These are phyloP conservation scores for Wickerhamomyces strasburgensis DNA, from an alignment of 805 yeast species.

Conservation along the genomic window DNA sequence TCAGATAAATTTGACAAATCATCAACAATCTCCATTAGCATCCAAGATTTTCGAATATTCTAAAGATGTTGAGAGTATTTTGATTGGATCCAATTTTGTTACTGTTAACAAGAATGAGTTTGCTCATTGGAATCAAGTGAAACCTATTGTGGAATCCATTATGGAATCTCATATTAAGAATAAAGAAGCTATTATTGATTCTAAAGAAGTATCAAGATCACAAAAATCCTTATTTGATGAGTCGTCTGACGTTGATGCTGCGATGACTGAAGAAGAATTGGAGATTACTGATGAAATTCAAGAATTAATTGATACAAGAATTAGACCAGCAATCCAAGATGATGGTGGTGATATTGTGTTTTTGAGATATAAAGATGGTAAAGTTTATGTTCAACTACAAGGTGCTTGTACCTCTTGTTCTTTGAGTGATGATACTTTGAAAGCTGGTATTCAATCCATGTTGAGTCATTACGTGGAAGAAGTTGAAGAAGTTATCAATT, in stretches of 20 bases:
- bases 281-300: conserved; percentile 87
- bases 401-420: conserved; percentile 98
- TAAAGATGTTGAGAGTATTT: conserved; percentile 61
- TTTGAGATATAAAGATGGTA: conserved; percentile 79
- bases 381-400: conserved; percentile 80
- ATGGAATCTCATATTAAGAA: conserved; percentile 34
- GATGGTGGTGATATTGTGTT: conserved; percentile 97
- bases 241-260: conserved; percentile 1
- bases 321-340: conserved; percentile 96
- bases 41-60: conserved; percentile 45
- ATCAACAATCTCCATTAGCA: conserved; percentile 56
- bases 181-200: conserved; percentile 26
- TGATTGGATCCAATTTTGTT: conserved; percentile 71
- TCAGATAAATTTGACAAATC: conserved; percentile 20
- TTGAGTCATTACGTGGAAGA: conserved; percentile 95
- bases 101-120: conserved; percentile 67
- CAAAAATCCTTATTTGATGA: conserved; percentile 2
- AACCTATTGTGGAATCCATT: conserved; percentile 52
- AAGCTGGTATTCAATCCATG: conserved; percentile 97
- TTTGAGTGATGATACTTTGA: conserved; percentile 83
- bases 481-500: conserved; percentile 65
- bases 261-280: conserved; percentile 53
- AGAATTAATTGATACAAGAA: conserved; percentile 88
- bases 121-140: conserved; percentile 66
- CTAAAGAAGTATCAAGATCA: conserved; percentile 9